Conservation (phyloP, 2,329 filamentous ascomycete species). For the Leptographium radiaticola region DNA sequence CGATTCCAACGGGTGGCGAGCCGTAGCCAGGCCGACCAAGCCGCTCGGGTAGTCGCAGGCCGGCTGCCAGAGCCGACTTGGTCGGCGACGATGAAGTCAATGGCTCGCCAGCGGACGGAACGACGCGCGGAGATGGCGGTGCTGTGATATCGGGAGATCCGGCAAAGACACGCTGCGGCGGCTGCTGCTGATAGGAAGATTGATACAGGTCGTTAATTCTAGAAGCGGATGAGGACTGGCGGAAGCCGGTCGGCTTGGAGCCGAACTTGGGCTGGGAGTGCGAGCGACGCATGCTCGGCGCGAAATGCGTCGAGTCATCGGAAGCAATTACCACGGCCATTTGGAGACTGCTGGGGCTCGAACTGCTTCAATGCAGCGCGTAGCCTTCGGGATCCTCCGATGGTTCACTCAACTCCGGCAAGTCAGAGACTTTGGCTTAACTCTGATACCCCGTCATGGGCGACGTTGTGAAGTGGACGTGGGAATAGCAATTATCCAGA, state of each 20-base stretch:
- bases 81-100: slow-evolving; percentile 43
- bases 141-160: slow-evolving; percentile 38
- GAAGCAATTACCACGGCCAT: slow-evolving; percentile 46
- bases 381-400: neutral
- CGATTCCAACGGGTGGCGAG: slow-evolving; percentile 19
- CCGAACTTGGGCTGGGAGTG: slow-evolving; percentile 47
- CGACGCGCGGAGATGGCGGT: slow-evolving; percentile 41
- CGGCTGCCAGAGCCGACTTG: slow-evolving; percentile 42
- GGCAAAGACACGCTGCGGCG: slow-evolving; percentile 20
- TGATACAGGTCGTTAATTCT: slow-evolving; percentile 35
- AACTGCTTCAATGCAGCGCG: neutral
- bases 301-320: slow-evolving; percentile 45
- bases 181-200: slow-evolving; percentile 10
- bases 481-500: neutral
- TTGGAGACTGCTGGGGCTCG: slow-evolving; percentile 7
- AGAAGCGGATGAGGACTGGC: slow-evolving; percentile 31
- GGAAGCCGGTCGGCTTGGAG: slow-evolving; percentile 27
- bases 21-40: slow-evolving; percentile 30
- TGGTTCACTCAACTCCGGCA: neutral
- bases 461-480: neutral
- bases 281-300: slow-evolving; percentile 41
- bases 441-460: neutral
- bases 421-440: neutral
- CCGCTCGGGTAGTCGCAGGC: slow-evolving; percentile 46
- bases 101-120: slow-evolving; percentile 38